Percentiles rank a stretch among this genome's conserved stretches.
These are phyloP conservation scores for Blepharisma stoltei DNA, from an alignment of 73 alveolate species.

Conservation along the genomic window DNA sequence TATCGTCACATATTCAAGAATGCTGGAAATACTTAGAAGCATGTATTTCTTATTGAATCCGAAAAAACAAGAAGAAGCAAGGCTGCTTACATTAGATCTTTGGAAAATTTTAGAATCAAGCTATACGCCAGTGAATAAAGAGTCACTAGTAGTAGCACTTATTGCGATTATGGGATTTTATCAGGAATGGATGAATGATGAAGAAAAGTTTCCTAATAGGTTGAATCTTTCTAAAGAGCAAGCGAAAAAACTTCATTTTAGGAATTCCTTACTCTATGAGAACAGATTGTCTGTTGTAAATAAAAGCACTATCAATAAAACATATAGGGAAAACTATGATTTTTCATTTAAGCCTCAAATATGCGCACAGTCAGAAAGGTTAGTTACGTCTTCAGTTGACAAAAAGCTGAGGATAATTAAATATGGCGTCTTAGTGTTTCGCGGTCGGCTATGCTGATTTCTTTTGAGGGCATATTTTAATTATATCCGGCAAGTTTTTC, in stretches of 20 bases:
- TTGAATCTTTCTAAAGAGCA: not conserved
- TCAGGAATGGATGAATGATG: not conserved
- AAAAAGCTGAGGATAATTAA: too few relatives aligned
- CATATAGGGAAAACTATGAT: not conserved
- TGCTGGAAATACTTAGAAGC: not conserved
- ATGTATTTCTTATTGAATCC: not conserved
- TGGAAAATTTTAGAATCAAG: constrained; percentile 1
- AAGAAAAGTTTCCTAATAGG: not conserved
- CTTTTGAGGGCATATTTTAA: too few relatives aligned
- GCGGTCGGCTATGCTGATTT: too few relatives aligned
- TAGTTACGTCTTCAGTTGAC: too few relatives aligned
- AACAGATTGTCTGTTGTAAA: not conserved
- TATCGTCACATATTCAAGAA: not conserved
- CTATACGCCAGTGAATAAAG: not conserved
- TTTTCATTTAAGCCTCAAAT: constrained; percentile 1
- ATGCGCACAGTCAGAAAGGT: too few relatives aligned
- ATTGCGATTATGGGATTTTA: not conserved
- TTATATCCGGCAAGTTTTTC: too few relatives aligned
- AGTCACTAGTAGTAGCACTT: not conserved
- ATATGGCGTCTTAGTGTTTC: too few relatives aligned
- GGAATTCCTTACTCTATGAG: not conserved
- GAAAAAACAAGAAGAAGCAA: not conserved
- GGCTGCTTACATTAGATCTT: not conserved
- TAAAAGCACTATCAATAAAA: not conserved
- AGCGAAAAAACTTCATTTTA: not conserved